Percentiles rank a stretch among this genome's conserved stretches.
Evolutionary conservation across 2,329 filamentous ascomycete species (phyloP).

Genomic region (Hirsutella minnesotensis): DNA sequence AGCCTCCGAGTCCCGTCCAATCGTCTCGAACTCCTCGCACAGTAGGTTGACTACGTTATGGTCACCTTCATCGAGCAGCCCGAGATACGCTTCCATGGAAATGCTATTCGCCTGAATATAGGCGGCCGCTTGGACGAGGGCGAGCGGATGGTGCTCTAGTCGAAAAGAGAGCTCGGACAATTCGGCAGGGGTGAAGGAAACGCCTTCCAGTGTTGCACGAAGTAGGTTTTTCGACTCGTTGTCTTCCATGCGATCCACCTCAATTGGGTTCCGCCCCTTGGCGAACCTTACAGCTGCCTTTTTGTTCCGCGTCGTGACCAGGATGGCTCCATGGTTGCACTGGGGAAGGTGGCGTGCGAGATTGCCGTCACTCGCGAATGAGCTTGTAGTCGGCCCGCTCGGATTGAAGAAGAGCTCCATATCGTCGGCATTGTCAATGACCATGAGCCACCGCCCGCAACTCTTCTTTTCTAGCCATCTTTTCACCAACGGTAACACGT

Average conservation of each 20-base stretch:
- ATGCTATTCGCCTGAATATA: constrained; percentile 19
- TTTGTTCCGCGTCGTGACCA: constrained; percentile 21
- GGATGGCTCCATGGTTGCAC: constrained; percentile 16
- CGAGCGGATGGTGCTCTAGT: constrained; percentile 20
- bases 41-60: constrained; percentile 12
- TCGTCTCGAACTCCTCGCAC: constrained; percentile 17
- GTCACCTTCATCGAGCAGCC: constrained; percentile 14
- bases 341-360: constrained; percentile 13
- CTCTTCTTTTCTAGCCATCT: constrained; percentile 14
- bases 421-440: no score
- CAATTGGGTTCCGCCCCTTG: constrained; percentile 8
- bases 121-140: constrained; percentile 19
- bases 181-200: no score
- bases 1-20: constrained; percentile 15
- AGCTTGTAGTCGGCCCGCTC: not conserved
- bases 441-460: constrained; percentile 10
- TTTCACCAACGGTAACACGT: constrained; percentile 14
- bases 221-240: not conserved
- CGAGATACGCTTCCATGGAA: constrained; percentile 14
- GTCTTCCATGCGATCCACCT: constrained; percentile 16
- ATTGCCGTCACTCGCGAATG: not conserved
- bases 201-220: no score
- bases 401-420: constrained; percentile 1
- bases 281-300: constrained; percentile 11
- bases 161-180: constrained; percentile 14